These are phyloP conservation scores for Trichoderma brevicompactum DNA, from an alignment of 2,329 filamentous ascomycete genomes.

Conservation along the genomic window DNA sequence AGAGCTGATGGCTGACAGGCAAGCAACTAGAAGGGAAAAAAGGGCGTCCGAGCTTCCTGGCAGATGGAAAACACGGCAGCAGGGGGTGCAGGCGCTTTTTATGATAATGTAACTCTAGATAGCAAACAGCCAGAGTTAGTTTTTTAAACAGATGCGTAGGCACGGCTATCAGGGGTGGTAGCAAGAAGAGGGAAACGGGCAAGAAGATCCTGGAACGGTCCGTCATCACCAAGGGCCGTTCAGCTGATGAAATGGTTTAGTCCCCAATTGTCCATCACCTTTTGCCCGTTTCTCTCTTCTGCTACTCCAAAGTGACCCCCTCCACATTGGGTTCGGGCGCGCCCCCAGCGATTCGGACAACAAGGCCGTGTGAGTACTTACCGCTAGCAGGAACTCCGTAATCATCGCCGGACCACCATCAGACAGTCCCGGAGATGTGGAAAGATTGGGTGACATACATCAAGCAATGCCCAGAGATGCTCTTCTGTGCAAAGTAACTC, in stretches of 20 bases:
- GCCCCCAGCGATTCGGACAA: background rate
- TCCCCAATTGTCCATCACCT: background rate
- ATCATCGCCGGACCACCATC: background rate
- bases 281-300: background rate
- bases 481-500: background rate
- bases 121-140: background rate
- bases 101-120: constrained; percentile 24
- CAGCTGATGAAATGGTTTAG: constrained; percentile 17
- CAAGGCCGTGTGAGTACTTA: background rate
- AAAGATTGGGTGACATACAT: constrained; percentile 19
- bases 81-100: constrained; percentile 20
- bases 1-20: constrained; percentile 15
- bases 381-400: constrained; percentile 7
- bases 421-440: constrained; percentile 24
- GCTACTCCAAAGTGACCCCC: constrained; percentile 8
- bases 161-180: constrained; percentile 2
- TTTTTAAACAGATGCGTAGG: background rate
- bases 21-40: background rate
- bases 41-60: constrained; percentile 9
- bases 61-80: constrained; percentile 19
- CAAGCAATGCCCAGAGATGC: background rate
- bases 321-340: background rate
- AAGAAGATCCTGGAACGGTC: background rate
- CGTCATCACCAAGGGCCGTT: background rate
- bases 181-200: background rate